These are phyloP conservation scores for Solanum habrochaites DNA, from an alignment of 257 asterid genomes.

Conservation along the genomic window DNA sequence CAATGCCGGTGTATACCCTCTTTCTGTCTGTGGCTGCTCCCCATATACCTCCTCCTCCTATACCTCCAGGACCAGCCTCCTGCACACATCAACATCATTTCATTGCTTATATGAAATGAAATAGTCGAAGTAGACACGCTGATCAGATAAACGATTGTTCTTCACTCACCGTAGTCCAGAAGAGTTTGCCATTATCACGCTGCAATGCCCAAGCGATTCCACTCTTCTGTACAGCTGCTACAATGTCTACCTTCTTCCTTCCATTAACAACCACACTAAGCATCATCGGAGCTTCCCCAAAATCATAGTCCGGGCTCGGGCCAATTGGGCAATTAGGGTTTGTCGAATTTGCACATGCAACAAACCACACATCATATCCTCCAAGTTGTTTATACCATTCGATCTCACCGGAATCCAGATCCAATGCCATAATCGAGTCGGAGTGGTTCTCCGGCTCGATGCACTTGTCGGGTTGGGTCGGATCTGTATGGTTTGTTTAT, in stretches of 20 bases:
- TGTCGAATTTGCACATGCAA: slow-evolving; percentile 16
- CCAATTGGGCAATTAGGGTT: slow-evolving; percentile 40
- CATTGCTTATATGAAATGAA: neutral
- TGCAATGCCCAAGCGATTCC: slow-evolving; percentile 45
- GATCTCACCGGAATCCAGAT: slow-evolving; percentile 22
- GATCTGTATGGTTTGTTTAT: slow-evolving; percentile 20
- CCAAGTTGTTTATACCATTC: slow-evolving; percentile 42
- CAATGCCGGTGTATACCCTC: slow-evolving; percentile 38
- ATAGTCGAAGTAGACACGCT: neutral
- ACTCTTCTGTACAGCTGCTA: slow-evolving; percentile 42
- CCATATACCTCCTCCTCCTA: slow-evolving; percentile 41
- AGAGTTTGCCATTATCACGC: slow-evolving; percentile 22
- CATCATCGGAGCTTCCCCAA: slow-evolving; percentile 52
- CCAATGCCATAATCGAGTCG: slow-evolving; percentile 31
- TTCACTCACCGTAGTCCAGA: slow-evolving; percentile 32
- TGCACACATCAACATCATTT: neutral
- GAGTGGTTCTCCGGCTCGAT: slow-evolving; percentile 31
- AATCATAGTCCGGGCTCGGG: slow-evolving; percentile 40
- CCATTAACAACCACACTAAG: slow-evolving; percentile 8
- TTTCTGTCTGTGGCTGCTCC: slow-evolving; percentile 41
- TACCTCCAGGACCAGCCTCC: slow-evolving; percentile 48
- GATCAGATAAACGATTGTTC: neutral
- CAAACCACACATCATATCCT: slow-evolving; percentile 46
- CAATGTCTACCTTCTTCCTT: slow-evolving; percentile 8
- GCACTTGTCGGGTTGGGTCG: slow-evolving; percentile 18